A percentile compares a stretch with the other conserved stretches of the same genome.
These are phyloP conservation scores for Dacryopinax spathularia DNA, from an alignment of 768 basidiomycete genomes.

Conservation along the genomic window DNA sequence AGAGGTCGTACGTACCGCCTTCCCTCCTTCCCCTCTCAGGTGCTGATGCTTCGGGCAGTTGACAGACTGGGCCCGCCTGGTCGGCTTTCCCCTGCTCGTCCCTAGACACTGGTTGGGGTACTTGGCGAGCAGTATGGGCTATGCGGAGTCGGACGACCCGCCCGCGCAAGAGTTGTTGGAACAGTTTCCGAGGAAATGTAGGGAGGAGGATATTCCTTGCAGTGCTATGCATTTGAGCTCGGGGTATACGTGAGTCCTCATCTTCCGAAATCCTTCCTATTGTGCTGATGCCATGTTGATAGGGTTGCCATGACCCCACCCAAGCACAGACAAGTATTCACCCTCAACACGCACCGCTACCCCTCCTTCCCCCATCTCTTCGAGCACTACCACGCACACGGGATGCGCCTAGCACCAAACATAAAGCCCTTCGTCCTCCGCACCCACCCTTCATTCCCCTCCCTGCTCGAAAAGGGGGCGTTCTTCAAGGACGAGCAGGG, in stretches of 20 bases:
- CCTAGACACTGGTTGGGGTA: constrained; percentile 22
- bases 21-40: neutral
- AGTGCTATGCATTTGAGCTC: constrained; percentile 19
- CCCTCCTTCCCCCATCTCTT: constrained; percentile 23
- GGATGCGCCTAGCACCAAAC: constrained; percentile 24
- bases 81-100: constrained; percentile 18
- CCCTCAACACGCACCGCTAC: constrained; percentile 22
- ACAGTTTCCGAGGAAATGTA: constrained; percentile 21
- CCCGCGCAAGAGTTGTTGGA: constrained; percentile 21
- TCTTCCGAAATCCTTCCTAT: constrained; percentile 18
- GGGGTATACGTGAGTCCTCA: constrained; percentile 13
- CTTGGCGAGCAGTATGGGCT: constrained; percentile 21
- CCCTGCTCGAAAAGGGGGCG: constrained; percentile 15
- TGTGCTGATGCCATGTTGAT: constrained; percentile 8
- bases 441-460: constrained; percentile 19
- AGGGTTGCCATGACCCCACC: constrained; percentile 5
- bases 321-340: constrained; percentile 16
- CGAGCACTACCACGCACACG: constrained; percentile 18
- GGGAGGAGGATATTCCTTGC: constrained; percentile 23
- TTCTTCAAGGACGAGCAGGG: constrained; percentile 19
- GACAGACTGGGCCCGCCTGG: constrained; percentile 14
- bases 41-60: constrained; percentile 1
- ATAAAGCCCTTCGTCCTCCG: constrained; percentile 22
- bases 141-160: constrained; percentile 20
- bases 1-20: neutral